These are phyloP conservation scores for Polytrichum commune DNA, from an alignment of 225 moss, liverwort and hornwort genomes.

Conservation along the genomic window DNA sequence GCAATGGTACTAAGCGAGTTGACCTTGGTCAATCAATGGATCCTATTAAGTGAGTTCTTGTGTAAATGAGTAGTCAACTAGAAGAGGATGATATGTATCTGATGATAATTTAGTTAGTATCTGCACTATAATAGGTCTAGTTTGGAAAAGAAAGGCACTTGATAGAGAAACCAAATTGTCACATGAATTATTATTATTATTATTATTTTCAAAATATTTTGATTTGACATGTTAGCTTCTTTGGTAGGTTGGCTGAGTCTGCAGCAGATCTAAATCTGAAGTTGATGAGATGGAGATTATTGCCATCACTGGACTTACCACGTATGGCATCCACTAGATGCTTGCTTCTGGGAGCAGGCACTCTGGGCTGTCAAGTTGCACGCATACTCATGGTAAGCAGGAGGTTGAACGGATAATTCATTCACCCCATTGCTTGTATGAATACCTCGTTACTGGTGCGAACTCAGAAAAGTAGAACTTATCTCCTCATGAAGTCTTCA, in stretches of 20 bases:
- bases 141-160: too few relatives aligned
- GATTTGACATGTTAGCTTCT: not conserved
- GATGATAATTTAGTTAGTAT: too few relatives aligned
- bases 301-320: constrained; percentile 86
- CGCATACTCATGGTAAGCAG: constrained; percentile 77
- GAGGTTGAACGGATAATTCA: too few relatives aligned
- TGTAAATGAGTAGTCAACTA: too few relatives aligned
- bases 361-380: constrained; percentile 97
- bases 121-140: too few relatives aligned
- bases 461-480: too few relatives aligned
- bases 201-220: not conserved
- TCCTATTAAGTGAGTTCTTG: constrained; percentile 57
- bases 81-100: too few relatives aligned
- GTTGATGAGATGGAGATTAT: constrained; percentile 93
- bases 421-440: too few relatives aligned
- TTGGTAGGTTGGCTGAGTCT: constrained; percentile 80
- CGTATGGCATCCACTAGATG: constrained; percentile 82
- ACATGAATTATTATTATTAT: too few relatives aligned
- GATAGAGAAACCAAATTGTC: too few relatives aligned
- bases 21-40: constrained; percentile 90
- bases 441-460: too few relatives aligned
- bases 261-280: constrained; percentile 96
- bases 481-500: too few relatives aligned
- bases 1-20: constrained; percentile 73
- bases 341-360: constrained; percentile 89